Percentiles rank a stretch among this genome's conserved stretches.
phyloP scores from a whole-genome alignment of 768 basidiomycete genomes.

The Naganishia kalamii region DNA sequence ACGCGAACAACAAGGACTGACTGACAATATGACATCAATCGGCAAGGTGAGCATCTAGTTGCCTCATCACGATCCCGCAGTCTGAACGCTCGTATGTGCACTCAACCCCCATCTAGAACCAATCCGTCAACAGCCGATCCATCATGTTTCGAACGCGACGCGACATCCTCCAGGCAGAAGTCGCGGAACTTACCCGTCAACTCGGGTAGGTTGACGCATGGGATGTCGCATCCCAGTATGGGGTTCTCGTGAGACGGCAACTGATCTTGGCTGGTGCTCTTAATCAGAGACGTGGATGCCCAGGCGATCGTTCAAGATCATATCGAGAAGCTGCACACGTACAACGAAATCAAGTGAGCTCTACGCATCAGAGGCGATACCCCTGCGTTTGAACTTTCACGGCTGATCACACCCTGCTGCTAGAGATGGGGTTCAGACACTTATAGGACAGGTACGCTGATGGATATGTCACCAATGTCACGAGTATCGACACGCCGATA shows the following conservation, averaged over 20 bases:
- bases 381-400: not conserved
- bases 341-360: slow-evolving; percentile 45
- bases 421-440: slow-evolving; percentile 39
- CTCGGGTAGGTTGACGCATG: slow-evolving; percentile 1
- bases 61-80: too few relatives aligned
- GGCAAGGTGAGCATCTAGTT: too few relatives aligned
- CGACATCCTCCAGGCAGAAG: not conserved
- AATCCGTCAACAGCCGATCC: not conserved
- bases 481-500: too few relatives aligned
- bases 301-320: slow-evolving; percentile 34
- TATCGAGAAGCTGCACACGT: slow-evolving; percentile 43
- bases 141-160: not conserved
- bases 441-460: slow-evolving; percentile 42
- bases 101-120: too few relatives aligned
- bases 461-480: not conserved
- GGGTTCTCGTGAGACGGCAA: too few relatives aligned
- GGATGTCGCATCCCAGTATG: too few relatives aligned
- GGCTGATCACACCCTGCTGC: not conserved
- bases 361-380: not conserved
- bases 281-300: slow-evolving; percentile 25
- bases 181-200: not conserved
- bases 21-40: too few relatives aligned
- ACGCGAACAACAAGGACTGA: too few relatives aligned
- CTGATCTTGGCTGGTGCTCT: not conserved
- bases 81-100: too few relatives aligned